These are phyloP conservation scores for Alternaria consortialis DNA, from an alignment of 2,329 filamentous ascomycete species.

Conservation along the genomic window DNA sequence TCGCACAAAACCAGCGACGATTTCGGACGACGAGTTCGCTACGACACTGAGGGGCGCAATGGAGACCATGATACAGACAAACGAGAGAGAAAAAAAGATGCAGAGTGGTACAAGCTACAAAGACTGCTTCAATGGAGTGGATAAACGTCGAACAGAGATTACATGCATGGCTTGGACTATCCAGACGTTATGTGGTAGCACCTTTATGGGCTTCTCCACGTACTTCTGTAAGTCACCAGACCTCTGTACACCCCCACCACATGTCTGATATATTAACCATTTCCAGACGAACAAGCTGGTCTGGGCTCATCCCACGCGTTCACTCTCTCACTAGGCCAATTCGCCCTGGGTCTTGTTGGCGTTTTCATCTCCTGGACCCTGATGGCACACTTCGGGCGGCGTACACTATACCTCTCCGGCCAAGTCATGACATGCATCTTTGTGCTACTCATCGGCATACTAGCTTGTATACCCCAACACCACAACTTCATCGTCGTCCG, in stretches of 20 bases:
- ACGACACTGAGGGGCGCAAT: constrained; percentile 1
- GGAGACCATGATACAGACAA: constrained; percentile 81
- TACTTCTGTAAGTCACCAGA: constrained; percentile 49
- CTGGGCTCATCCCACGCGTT: constrained; percentile 13
- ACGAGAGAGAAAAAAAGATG: constrained; percentile 75
- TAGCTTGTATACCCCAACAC: constrained; percentile 53
- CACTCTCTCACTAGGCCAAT: constrained; percentile 18
- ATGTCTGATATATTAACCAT: background rate
- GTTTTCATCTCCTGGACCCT: constrained; percentile 79
- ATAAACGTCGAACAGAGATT: constrained; percentile 80
- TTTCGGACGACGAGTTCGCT: constrained; percentile 18
- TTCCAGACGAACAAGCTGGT: constrained; percentile 27
- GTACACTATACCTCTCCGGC: constrained; percentile 76
- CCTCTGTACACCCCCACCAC: rapidly evolving
- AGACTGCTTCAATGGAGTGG: constrained; percentile 82
- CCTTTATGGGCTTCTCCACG: constrained; percentile 44
- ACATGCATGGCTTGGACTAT: constrained; percentile 59
- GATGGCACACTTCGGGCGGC: constrained; percentile 79
- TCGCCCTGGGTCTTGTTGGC: constrained; percentile 49
- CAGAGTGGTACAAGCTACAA: constrained; percentile 71
- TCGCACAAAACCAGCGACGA: constrained; percentile 15
- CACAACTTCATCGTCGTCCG: background rate
- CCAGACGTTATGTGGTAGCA: constrained; percentile 46
- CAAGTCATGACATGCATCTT: constrained; percentile 61
- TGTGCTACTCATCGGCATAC: constrained; percentile 68